Conservation (phyloP, 2,329 filamentous ascomycete species). For the Diaporthe destruens region DNA sequence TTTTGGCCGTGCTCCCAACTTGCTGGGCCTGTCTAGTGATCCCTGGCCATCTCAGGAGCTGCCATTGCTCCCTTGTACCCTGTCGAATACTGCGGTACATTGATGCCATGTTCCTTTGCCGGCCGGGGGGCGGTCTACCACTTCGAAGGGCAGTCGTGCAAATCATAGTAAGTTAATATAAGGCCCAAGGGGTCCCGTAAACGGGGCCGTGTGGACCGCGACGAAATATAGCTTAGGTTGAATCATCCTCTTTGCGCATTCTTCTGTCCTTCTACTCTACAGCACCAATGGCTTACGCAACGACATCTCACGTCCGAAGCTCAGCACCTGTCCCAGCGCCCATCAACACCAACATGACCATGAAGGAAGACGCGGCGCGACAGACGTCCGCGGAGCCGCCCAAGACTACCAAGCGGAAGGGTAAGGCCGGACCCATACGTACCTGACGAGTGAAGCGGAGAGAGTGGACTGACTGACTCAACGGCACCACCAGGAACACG, state of each 20-base stretch:
- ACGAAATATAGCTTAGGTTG: constrained; percentile 35
- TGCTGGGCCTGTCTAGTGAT: constrained; percentile 32
- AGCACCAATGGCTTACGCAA: constrained; percentile 41
- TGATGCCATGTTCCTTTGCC: constrained; percentile 35
- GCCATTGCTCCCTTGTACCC: constrained; percentile 23
- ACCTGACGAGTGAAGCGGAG: constrained; percentile 35
- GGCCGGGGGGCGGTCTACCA: constrained; percentile 36
- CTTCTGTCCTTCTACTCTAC: constrained; percentile 35
- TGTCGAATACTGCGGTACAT: constrained; percentile 29
- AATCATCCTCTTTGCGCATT: constrained; percentile 31
- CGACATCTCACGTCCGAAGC: constrained; percentile 44
- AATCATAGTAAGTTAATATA: constrained; percentile 37
- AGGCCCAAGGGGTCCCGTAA: constrained; percentile 38
- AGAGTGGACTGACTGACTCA: constrained; percentile 38
- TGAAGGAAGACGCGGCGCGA: constrained; percentile 52
- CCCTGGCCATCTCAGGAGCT: constrained; percentile 27
- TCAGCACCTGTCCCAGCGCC: constrained; percentile 40
- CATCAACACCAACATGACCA: constrained; percentile 45
- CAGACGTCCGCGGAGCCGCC: constrained; percentile 58
- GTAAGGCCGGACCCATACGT: constrained; percentile 48
- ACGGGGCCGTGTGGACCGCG: constrained; percentile 39
- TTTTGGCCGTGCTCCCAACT: constrained; percentile 24
- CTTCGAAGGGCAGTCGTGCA: constrained; percentile 31
- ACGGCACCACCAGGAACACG: constrained; percentile 65
- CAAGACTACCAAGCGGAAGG: constrained; percentile 61